Evolutionary conservation across 139 green algal species (phyloP).

Genomic region (Chlamydomonas asymmetrica): DNA sequence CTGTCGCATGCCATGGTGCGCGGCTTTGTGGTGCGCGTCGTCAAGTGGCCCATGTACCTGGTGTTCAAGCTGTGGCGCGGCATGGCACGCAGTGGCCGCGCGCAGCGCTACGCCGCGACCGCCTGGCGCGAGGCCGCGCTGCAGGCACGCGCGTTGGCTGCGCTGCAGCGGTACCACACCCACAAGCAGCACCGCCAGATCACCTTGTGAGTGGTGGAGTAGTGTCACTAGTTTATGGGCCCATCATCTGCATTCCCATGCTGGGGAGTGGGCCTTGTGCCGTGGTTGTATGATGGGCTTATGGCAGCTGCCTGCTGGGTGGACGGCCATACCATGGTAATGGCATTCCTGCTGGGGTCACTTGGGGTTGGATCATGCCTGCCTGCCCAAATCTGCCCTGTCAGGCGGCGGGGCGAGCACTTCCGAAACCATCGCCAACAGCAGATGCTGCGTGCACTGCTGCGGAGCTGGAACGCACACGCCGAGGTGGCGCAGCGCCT

Average conservation of each 20-base stretch:
- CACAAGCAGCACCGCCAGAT: background rate
- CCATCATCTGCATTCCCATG: background rate
- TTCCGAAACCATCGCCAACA: too few relatives aligned
- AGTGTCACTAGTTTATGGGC: background rate
- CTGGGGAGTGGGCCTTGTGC: background rate
- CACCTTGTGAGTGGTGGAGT: background rate
- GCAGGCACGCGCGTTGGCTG: background rate
- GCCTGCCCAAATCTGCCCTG: too few relatives aligned
- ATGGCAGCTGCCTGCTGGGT: background rate
- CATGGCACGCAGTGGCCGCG: background rate
- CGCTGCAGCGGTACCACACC: background rate
- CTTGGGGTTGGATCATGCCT: too few relatives aligned
- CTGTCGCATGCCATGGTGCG: slow-evolving; percentile 26
- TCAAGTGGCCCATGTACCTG: slow-evolving; percentile 20
- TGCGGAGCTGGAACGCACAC: too few relatives aligned
- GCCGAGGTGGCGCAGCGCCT: too few relatives aligned
- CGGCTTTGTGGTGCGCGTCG: slow-evolving; percentile 14
- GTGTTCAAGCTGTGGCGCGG: slow-evolving; percentile 24
- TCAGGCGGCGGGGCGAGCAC: too few relatives aligned
- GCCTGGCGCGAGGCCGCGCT: background rate
- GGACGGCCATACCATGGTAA: background rate
- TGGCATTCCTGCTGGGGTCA: too few relatives aligned
- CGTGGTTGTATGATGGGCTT: background rate
- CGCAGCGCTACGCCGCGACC: background rate
- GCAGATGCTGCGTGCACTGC: too few relatives aligned